These are phyloP conservation scores for Gyromitra esculenta DNA, from an alignment of 2,329 filamentous ascomycete genomes.

Conservation along the genomic window DNA sequence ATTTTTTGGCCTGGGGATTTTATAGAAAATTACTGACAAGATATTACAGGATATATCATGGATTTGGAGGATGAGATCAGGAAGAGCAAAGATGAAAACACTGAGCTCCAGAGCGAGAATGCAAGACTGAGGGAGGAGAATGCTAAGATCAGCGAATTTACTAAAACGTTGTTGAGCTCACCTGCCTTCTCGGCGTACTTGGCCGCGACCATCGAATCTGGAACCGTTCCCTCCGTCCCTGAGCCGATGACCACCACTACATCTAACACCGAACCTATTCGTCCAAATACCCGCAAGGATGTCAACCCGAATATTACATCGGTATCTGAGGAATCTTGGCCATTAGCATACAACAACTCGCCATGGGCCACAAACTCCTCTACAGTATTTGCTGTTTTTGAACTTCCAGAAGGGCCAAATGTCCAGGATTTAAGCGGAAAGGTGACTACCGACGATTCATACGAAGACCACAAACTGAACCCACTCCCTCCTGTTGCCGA, in stretches of 20 bases:
- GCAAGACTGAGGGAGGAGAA: conserved; percentile 85
- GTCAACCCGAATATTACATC: conserved; percentile 55
- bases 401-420: conserved; percentile 50
- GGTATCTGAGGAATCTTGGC: conserved; percentile 55
- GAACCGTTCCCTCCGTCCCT: conserved; percentile 53
- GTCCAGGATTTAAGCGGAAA: conserved; percentile 54
- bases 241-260: conserved; percentile 38
- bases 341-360: conserved; percentile 55
- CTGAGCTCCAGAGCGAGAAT: conserved; percentile 82
- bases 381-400: conserved; percentile 52
- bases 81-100: conserved; percentile 82
- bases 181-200: conserved; percentile 71
- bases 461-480: conserved; percentile 46
- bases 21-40: conserved; percentile 64
- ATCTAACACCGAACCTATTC: conserved; percentile 45
- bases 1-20: conserved; percentile 22
- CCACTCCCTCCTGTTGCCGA: conserved; percentile 51
- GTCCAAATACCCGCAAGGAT: conserved; percentile 56
- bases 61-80: conserved; percentile 93
- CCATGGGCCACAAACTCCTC: conserved; percentile 52
- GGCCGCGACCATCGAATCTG: conserved; percentile 55
- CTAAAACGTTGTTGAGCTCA: conserved; percentile 82
- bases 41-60: conserved; percentile 83
- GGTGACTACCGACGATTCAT: conserved; percentile 30
- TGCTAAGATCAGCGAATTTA: conserved; percentile 78